These are phyloP conservation scores for Podosphaera xanthii DNA, from an alignment of 2,329 filamentous ascomycete genomes.

Conservation along the genomic window DNA sequence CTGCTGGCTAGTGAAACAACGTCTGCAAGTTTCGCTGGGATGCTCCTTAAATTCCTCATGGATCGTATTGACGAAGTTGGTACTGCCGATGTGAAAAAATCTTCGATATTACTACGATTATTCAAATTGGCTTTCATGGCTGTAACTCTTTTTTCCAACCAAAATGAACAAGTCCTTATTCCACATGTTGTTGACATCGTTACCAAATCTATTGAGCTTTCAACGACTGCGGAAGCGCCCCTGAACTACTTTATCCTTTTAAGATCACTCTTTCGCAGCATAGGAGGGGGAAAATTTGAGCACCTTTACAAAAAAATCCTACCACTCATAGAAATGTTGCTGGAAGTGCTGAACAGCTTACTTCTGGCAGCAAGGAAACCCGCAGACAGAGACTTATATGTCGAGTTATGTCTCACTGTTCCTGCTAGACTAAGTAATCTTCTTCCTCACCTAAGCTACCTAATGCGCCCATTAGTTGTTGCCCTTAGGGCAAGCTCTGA, in stretches of 20 bases:
- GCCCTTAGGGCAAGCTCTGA: conserved; percentile 79
- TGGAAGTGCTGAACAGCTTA: conserved; percentile 91
- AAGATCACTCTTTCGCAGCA: conserved; percentile 81
- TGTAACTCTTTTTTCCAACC: conserved; percentile 78
- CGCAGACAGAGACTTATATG: conserved; percentile 80
- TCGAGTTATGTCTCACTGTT: conserved; percentile 89
- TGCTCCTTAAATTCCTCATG: conserved; percentile 96
- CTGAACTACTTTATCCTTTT: conserved; percentile 97
- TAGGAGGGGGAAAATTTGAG: conserved; percentile 92
- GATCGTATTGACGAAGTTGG: conserved; percentile 88
- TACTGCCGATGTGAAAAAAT: conserved; percentile 74
- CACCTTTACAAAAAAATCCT: conserved; percentile 96
- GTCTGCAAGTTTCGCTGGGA: conserved; percentile 89
- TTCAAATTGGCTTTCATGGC: conserved; percentile 99
- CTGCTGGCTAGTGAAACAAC: conserved; percentile 97
- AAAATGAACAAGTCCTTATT: conserved; percentile 87
- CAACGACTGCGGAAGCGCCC: conserved; percentile 84
- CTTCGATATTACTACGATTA: conserved; percentile 73
- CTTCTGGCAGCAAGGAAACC: conserved; percentile 77
- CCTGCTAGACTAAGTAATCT: conserved; percentile 86
- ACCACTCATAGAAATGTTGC: conserved; percentile 83
- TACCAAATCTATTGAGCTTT: conserved; percentile 88
- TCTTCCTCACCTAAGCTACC: conserved; percentile 77
- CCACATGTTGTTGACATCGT: conserved; percentile 96
- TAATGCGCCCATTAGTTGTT: conserved; percentile 96